Evolutionary conservation across 2,329 filamentous ascomycete species (phyloP), one percentile per base, ranked within the genome.

Genomic region (Aspergillus bombycis): DNA sequence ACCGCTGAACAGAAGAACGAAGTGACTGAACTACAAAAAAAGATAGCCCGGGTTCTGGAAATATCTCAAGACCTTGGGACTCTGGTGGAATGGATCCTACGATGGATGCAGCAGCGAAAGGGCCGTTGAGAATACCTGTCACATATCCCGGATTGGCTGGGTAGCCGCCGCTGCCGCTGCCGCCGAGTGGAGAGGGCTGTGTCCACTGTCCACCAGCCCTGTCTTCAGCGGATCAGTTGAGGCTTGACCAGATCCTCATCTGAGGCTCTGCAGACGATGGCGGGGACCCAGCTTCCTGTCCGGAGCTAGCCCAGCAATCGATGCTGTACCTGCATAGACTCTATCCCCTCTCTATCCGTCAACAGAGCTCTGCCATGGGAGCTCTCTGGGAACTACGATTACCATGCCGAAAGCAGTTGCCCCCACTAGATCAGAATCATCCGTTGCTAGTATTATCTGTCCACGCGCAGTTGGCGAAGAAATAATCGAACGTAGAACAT

Each of bases 21-120:
- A 65, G 59, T 63, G 61, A 61, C 60, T 14, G 64, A 70, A 32
- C 57, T 80, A 19, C 74, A 73, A 60, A 70, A 70, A 62, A 76
- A 77, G 65, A 74, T 82, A 45, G 72, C 75, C 21, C 71, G 68
- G 28, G 78, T 80, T 41, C 67, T 82, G 32, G 79, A 80, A 64
- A 71, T 72, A 28, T 80, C 78, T n/a, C 80, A 82, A 65, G 79
- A 82, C 70, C 66, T 82, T 60, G 78, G 80, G 19, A 71, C 78
- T 46, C 62, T 80, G 45, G 78, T 82, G 30, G 80, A 81, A 73
- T 82, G 79, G 78, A 72, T 80, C 62, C 63, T 79, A 57, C 74
- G 70, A 65, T 77, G 74, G 75, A 67, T 72, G 66, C 71, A 72
- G 60, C 74, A 74, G 65, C 73, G 71, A 38, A 70, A 68, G 50